These are phyloP conservation scores for Leccinum subtestaceum DNA, from an alignment of 768 basidiomycete species.

Conservation along the genomic window DNA sequence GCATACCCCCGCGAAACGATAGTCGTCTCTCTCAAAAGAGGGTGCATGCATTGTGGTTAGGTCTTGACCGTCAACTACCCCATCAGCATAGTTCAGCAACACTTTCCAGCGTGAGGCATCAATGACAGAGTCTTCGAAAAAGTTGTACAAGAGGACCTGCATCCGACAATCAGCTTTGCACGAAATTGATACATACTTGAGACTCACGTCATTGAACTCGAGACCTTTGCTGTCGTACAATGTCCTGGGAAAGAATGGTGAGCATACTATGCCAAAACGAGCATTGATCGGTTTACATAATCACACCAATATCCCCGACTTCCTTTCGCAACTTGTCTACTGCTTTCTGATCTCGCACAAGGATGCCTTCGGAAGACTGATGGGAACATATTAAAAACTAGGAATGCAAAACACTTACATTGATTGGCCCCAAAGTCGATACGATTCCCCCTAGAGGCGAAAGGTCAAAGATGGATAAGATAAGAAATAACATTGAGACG, in stretches of 20 bases:
- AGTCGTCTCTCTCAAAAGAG: conserved; percentile 41
- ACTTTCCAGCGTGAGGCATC: conserved; percentile 58
- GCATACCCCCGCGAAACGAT: conserved; percentile 54
- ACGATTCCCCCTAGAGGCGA: conserved; percentile 37
- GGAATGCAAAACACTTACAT: conserved; percentile 38
- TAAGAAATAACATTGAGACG: conserved; percentile 4
- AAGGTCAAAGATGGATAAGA: conserved; percentile 7
- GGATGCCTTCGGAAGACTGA: conserved; percentile 45
- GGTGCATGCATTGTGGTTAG: conserved; percentile 35
- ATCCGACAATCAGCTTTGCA: neutral
- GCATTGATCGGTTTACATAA: conserved; percentile 44
- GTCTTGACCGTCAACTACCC: conserved; percentile 12
- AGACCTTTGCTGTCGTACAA: conserved; percentile 34
- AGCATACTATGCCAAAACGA: neutral
- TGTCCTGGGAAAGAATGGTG: conserved; percentile 19
- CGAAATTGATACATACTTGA: neutral
- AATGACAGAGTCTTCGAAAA: conserved; percentile 63
- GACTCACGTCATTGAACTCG: conserved; percentile 22
- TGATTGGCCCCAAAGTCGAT: conserved; percentile 66
- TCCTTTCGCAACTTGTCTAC: conserved; percentile 44
- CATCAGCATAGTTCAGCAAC: conserved; percentile 43
- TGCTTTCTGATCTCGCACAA: conserved; percentile 62
- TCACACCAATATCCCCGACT: conserved; percentile 56
- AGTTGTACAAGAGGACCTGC: conserved; percentile 72
- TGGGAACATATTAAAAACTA: neutral